phyloP scores from a whole-genome alignment of 2,329 filamentous ascomycete species.

The Aciculosporium take region DNA sequence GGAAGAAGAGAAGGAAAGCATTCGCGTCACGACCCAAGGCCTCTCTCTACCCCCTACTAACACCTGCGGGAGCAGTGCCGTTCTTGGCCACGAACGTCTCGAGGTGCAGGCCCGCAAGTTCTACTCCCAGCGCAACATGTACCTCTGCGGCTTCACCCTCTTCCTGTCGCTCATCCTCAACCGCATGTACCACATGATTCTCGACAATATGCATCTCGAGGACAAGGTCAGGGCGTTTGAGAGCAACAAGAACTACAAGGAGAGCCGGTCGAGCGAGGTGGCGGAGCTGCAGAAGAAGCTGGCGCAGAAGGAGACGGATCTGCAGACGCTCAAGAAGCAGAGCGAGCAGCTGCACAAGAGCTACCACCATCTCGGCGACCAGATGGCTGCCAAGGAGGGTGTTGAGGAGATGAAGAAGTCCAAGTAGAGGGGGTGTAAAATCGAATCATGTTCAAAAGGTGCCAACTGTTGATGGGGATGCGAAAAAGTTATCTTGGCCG shows the following conservation, averaged over 20 bases:
- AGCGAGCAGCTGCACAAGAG: slow-evolving; percentile 66
- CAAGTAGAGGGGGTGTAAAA: slow-evolving; percentile 11
- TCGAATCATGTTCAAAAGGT: too few relatives aligned
- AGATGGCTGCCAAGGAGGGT: slow-evolving; percentile 48
- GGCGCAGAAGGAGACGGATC: slow-evolving; percentile 65
- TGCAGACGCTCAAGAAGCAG: slow-evolving; percentile 88
- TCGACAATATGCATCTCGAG: slow-evolving; percentile 81
- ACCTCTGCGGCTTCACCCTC: slow-evolving; percentile 97
- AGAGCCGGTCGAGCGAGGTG: slow-evolving; percentile 65
- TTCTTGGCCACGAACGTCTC: slow-evolving; percentile 86
- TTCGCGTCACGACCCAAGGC: too few relatives aligned
- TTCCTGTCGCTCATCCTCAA: slow-evolving; percentile 98
- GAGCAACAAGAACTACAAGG: slow-evolving; percentile 55
- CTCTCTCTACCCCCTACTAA: not conserved
- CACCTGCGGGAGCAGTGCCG: slow-evolving; percentile 28
- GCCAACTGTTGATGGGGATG: too few relatives aligned
- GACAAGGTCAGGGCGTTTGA: slow-evolving; percentile 79
- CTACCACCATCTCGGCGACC: slow-evolving; percentile 75
- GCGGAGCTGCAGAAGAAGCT: slow-evolving; percentile 55
- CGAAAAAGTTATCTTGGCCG: too few relatives aligned
- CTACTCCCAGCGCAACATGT: slow-evolving; percentile 99
- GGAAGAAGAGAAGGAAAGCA: not conserved
- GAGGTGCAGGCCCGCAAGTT: slow-evolving; percentile 99
- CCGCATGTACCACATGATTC: slow-evolving; percentile 96
- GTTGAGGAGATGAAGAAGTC: slow-evolving; percentile 44